A percentile compares a stretch with the other conserved stretches of the same genome.
Conservation (phyloP, 257 asterid genomes). For the Eustoma russellianum region DNA sequence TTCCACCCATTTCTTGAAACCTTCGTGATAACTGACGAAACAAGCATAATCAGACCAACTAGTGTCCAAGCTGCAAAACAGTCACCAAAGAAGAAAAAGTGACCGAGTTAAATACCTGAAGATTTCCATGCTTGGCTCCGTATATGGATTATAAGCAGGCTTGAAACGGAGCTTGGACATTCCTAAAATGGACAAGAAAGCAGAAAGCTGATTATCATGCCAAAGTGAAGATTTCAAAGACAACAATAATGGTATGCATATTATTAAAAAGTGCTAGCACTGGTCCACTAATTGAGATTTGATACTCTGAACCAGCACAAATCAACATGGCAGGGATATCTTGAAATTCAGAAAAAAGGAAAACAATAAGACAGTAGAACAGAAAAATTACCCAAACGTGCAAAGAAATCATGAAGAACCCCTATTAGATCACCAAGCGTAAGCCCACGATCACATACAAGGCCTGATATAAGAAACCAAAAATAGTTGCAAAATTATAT, state of each 20-base stretch:
- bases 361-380: conserved; percentile 1
- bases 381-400: conserved; percentile 59
- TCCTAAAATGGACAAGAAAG: conserved; percentile 29
- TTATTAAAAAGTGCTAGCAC: too few species aligned
- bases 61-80: too few species aligned
- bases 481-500: not conserved
- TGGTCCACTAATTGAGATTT: too few species aligned
- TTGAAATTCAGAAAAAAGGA: not conserved
- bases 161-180: conserved; percentile 92
- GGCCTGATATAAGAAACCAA: conserved; percentile 40
- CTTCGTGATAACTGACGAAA: conserved; percentile 79
- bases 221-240: not conserved
- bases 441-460: conserved; percentile 87
- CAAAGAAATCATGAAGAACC: conserved; percentile 81
- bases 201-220: not conserved
- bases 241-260: not conserved
- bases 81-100: not conserved
- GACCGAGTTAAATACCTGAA: conserved; percentile 47
- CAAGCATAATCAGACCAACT: not conserved
- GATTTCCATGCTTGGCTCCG: conserved; percentile 99
- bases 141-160: conserved; percentile 95
- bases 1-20: conserved; percentile 91
- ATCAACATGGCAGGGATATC: too few species aligned
- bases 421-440: conserved; percentile 92
- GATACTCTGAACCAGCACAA: too few species aligned